Evolutionary conservation across 768 basidiomycete genomes (phyloP), one percentile per base, ranked within the genome.

Genomic region (Leccinum olivaceopallidum): DNA sequence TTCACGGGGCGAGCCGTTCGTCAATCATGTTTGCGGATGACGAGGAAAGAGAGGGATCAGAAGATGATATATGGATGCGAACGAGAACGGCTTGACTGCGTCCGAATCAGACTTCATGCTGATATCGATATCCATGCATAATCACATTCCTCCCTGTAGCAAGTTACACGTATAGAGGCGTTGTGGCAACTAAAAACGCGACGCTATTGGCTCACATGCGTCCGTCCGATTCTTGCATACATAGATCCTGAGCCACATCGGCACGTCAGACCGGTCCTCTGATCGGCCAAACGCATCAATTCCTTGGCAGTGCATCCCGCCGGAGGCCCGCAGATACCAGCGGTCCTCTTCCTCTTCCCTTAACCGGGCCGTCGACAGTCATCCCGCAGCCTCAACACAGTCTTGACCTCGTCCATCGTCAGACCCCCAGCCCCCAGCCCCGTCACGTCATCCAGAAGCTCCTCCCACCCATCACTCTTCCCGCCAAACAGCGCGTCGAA

Each of bases 391-490:
- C 81, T 80, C 54, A 91, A 74, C 37, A 89, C 77, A 51, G 78
- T 77, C 44, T 77, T 76, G 10, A 86, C 86, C 64, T 92, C 88
- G 47, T 85, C 84, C 68, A 84, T 79, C 22, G 72, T 77, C 60
- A 94, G 69, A 55, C 89, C 90, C 13, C 82, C 77, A n/a, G 85
- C 71, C 5, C 85, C 89, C 14, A 88, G 71, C 34, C 76, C 71
- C 39, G 84, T 80, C 64, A 81, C 67, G 69, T 85, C 78, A 10
- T 73, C 71, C 14, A 74, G 18, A 0, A 71, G 68, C 58, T 78
- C 75, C 67, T 85, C 84, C 88, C 88, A 91, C 10, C 79, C 79
- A 30, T 65, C 64, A 32, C 22, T 62, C 51, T 53, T 66, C 36
- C 63, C 66, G 22, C 53, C 39, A 12, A 68, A 63, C 55, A 73